Percentiles rank a stretch among this genome's conserved stretches.
These are phyloP conservation scores for Penicilliopsis zonata DNA, from an alignment of 495 filamentous ascomycete species.

Conservation along the genomic window DNA sequence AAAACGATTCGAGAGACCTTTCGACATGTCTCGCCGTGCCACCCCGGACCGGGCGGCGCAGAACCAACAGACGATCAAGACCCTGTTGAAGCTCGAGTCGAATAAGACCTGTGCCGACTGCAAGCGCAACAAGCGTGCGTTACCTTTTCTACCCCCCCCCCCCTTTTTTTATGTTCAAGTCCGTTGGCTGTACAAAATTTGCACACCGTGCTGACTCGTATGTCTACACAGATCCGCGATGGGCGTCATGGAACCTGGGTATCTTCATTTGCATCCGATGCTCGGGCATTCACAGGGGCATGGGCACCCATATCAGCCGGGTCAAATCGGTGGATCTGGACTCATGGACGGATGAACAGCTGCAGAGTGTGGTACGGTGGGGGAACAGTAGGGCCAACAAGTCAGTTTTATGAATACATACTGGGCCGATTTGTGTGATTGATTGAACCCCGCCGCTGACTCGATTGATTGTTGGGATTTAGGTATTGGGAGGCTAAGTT, in stretches of 20 bases:
- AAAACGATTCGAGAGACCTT: too few relatives aligned
- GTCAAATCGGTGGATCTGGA: constrained; percentile 98
- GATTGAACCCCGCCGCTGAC: constrained; percentile 6
- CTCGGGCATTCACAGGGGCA: constrained; percentile 94
- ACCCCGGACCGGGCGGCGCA: constrained; percentile 75
- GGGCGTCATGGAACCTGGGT: constrained; percentile 95
- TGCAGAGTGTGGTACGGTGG: constrained; percentile 85
- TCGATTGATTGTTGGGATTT: too few relatives aligned
- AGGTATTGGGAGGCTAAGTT: constrained; percentile 95
- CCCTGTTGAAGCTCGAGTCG: constrained; percentile 75
- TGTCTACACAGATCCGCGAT: constrained; percentile 91
- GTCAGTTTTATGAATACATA: too few relatives aligned
- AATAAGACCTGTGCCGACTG: constrained; percentile 98
- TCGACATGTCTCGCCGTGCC: constrained; percentile 72
- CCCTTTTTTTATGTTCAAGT: not conserved
- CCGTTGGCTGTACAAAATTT: too few relatives aligned
- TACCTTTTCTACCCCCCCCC: constrained; percentile 2
- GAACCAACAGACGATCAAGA: constrained; percentile 86
- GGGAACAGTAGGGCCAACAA: constrained; percentile 93
- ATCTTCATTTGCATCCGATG: constrained; percentile 97
- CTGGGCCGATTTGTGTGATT: too few relatives aligned
- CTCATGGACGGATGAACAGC: constrained; percentile 95
- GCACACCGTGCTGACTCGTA: too few relatives aligned
- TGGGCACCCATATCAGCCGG: constrained; percentile 96
- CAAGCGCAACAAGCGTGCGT: constrained; percentile 93